Evolutionary conservation across 2,329 filamentous ascomycete genomes (phyloP).

Genomic region (Trichoderma brevicompactum): DNA sequence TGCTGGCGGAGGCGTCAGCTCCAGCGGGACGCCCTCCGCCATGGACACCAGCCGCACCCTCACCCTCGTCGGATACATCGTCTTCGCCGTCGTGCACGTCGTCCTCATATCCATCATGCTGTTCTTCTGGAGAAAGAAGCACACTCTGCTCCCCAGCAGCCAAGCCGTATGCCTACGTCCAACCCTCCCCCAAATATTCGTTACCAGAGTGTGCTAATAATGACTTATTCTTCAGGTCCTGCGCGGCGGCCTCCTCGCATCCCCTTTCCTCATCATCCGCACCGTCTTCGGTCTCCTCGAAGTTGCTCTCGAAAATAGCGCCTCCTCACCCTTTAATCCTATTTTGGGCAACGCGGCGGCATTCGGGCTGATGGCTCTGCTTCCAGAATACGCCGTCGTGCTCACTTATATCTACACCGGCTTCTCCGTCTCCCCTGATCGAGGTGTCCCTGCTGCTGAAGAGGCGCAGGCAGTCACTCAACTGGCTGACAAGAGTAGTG

Average conservation of each 20-base stretch:
- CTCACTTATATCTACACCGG: slow-evolving; percentile 30
- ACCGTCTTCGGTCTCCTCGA: slow-evolving; percentile 35
- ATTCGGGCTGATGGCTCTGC: slow-evolving; percentile 30
- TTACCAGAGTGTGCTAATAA: background rate
- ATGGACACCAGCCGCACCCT: slow-evolving; percentile 30
- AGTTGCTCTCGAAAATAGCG: slow-evolving; percentile 23
- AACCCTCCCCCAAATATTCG: background rate
- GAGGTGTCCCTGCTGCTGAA: slow-evolving; percentile 8
- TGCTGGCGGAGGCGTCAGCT: slow-evolving; percentile 33
- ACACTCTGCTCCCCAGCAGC: slow-evolving; percentile 31
- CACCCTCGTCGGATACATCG: slow-evolving; percentile 34
- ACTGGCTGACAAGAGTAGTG: slow-evolving; percentile 20
- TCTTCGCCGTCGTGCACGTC: slow-evolving; percentile 32
- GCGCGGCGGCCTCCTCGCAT: slow-evolving; percentile 31
- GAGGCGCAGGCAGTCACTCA: background rate
- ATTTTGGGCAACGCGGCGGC: slow-evolving; percentile 28
- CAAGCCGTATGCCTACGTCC: slow-evolving; percentile 24
- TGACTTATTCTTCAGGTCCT: slow-evolving; percentile 26
- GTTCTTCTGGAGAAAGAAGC: slow-evolving; percentile 29
- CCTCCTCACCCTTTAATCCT: slow-evolving; percentile 32
- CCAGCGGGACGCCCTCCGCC: slow-evolving; percentile 1
- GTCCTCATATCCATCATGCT: slow-evolving; percentile 32
- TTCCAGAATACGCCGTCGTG: slow-evolving; percentile 32
- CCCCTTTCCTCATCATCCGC: slow-evolving; percentile 34
- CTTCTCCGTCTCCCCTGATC: slow-evolving; percentile 28